Evolutionary conservation across 2,329 filamentous ascomycete genomes (phyloP).

Genomic region (Xylariomycetidae sp.): DNA sequence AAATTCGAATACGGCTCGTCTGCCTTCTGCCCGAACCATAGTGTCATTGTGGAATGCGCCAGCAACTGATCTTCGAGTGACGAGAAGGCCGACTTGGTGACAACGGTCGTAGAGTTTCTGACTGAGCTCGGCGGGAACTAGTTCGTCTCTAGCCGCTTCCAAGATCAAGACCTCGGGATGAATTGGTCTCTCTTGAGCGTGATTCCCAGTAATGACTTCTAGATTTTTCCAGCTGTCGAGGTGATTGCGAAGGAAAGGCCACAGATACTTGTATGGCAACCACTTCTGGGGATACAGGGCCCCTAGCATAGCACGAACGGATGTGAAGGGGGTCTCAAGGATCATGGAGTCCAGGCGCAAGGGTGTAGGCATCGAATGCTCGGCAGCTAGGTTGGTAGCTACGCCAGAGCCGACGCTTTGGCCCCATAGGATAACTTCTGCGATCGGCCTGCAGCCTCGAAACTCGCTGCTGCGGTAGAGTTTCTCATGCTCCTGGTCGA

Average conservation of each 20-base stretch:
- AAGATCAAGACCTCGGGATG: constrained; percentile 47
- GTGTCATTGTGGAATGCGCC: constrained; percentile 55
- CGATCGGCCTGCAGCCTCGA: constrained; percentile 7
- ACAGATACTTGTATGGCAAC: constrained; percentile 72
- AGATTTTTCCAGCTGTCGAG: constrained; percentile 52
- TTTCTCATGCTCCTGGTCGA: constrained; percentile 38
- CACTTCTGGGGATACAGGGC: constrained; percentile 74
- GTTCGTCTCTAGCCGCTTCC: constrained; percentile 54
- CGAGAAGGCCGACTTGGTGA: constrained; percentile 39
- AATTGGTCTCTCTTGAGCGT: constrained; percentile 15
- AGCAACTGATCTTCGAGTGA: constrained; percentile 38
- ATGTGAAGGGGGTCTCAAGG: constrained; percentile 73
- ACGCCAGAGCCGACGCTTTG: constrained; percentile 74
- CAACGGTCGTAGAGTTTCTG: constrained; percentile 43
- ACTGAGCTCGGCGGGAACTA: constrained; percentile 51
- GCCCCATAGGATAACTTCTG: constrained; percentile 62
- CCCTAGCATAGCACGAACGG: constrained; percentile 64
- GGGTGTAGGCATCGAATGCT: constrained; percentile 31
- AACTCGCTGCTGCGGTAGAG: constrained; percentile 5
- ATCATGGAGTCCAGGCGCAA: constrained; percentile 48
- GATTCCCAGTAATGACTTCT: constrained; percentile 32
- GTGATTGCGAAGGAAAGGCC: constrained; percentile 66
- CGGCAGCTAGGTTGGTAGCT: constrained; percentile 56
- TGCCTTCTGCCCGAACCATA: constrained; percentile 42
- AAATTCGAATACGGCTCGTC: constrained; percentile 39